These are phyloP conservation scores for Astragalus glycyphyllos DNA, from an alignment of 306 rosid species.

Conservation along the genomic window DNA sequence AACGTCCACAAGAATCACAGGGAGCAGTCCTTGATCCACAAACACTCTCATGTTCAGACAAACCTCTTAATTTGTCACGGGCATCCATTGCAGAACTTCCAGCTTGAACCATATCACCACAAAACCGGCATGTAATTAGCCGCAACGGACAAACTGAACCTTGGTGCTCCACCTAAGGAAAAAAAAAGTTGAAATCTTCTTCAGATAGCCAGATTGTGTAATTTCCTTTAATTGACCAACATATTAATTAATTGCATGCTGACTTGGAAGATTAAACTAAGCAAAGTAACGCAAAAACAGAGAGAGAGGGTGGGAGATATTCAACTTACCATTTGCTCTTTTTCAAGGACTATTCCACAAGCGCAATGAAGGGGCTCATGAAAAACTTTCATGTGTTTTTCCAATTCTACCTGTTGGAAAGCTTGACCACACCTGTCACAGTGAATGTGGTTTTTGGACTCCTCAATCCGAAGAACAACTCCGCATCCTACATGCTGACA, in stretches of 20 bases:
- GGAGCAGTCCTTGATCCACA: conserved; percentile 97
- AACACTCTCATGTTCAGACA: conserved; percentile 89
- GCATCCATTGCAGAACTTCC: conserved; percentile 77
- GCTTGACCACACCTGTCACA: conserved; percentile 88
- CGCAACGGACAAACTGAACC: conserved; percentile 77
- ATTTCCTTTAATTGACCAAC: background rate
- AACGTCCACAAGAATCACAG: conserved; percentile 95
- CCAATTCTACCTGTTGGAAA: conserved; percentile 82
- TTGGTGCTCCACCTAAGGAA: conserved; percentile 82
- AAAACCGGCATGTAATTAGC: conserved; percentile 76
- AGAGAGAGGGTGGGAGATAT: background rate
- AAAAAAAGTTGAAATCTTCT: conserved; percentile 23
- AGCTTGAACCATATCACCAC: conserved; percentile 99
- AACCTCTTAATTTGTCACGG: conserved; percentile 85
- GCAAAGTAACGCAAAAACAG: background rate
- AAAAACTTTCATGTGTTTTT: conserved; percentile 89
- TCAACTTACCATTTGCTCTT: conserved; percentile 84
- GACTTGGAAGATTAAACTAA: conserved; percentile 12
- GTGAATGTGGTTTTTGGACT: conserved; percentile 84
- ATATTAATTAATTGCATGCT: conserved; percentile 16
- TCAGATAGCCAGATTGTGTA: background rate
- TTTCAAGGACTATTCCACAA: conserved; percentile 85
- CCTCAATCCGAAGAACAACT: conserved; percentile 88
- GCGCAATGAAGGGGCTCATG: conserved; percentile 88
- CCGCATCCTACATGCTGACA: conserved; percentile 81